Conservation (phyloP, 2,329 filamentous ascomycete genomes). For the Aquanectria penicillioides region DNA sequence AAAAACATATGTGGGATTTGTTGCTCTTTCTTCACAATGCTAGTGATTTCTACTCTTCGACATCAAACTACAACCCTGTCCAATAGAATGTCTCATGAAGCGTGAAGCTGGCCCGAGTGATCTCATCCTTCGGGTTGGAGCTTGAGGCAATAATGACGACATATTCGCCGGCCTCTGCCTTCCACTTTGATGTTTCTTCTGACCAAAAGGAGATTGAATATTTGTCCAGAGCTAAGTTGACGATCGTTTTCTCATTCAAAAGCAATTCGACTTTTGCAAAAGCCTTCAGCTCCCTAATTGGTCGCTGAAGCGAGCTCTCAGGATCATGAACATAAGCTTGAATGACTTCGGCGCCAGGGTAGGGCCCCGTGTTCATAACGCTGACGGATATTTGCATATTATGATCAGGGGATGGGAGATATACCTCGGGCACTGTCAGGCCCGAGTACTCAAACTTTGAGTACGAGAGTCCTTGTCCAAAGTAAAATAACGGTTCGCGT, state of each 20-base stretch:
- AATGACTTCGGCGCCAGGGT: slow-evolving; percentile 9
- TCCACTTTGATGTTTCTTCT: slow-evolving; percentile 7
- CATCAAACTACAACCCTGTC: slow-evolving; percentile 3
- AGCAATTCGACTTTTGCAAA: slow-evolving; percentile 17
- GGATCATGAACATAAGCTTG: slow-evolving; percentile 22
- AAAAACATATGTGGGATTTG: too few species aligned
- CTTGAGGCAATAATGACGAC: slow-evolving; percentile 31
- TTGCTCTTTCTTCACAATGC: too few species aligned
- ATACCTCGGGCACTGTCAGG: not conserved
- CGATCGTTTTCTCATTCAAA: not conserved
- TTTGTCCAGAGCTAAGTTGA: not conserved
- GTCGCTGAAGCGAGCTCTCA: not conserved
- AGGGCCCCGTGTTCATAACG: slow-evolving; percentile 5
- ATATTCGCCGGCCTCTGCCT: slow-evolving; percentile 28
- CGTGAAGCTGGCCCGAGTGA: slow-evolving; percentile 9
- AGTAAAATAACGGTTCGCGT: slow-evolving; percentile 72
- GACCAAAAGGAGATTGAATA: slow-evolving; percentile 15
- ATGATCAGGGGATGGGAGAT: not conserved
- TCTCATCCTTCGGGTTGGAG: slow-evolving; percentile 30
- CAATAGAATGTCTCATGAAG: slow-evolving; percentile 24
- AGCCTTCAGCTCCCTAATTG: slow-evolving; percentile 19
- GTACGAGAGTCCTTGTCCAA: slow-evolving; percentile 61
- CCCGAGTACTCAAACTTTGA: slow-evolving; percentile 62
- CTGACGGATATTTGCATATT: not conserved
- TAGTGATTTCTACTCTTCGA: too few species aligned